These are phyloP conservation scores for Schizothecium vesticola DNA, from an alignment of 495 filamentous ascomycete genomes.

Conservation along the genomic window DNA sequence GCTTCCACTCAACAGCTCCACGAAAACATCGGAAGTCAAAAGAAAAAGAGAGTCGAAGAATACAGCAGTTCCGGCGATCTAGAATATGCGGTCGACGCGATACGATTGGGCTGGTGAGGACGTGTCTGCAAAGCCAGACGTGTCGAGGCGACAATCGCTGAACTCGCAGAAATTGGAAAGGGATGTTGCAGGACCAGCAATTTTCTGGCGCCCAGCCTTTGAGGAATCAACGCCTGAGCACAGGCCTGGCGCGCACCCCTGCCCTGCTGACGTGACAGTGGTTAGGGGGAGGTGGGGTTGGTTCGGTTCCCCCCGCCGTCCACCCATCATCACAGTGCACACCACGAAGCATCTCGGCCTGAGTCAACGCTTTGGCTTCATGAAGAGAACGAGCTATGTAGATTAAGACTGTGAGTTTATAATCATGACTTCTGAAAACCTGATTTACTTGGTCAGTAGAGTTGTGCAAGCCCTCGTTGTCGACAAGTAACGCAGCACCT, in stretches of 20 bases:
- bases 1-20: neutral
- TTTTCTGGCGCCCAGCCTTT: neutral
- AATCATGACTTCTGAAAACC: neutral
- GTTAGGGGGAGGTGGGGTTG: too few species aligned
- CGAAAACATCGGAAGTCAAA: neutral
- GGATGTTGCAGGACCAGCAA: neutral
- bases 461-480: neutral
- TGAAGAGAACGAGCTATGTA: neutral
- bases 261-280: too few species aligned
- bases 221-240: neutral
- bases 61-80: neutral
- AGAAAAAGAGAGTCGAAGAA: neutral
- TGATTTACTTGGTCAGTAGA: neutral
- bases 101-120: neutral
- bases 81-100: neutral
- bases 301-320: too few species aligned
- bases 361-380: constrained; percentile 17
- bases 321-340: too few species aligned
- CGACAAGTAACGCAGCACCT: neutral
- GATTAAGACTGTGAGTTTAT: neutral
- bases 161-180: neutral
- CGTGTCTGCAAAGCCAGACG: neutral
- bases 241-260: neutral
- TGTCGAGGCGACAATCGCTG: neutral
- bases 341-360: constrained; percentile 12